These are phyloP conservation scores for Entonaema liquescens DNA, from an alignment of 495 filamentous ascomycete species.

Conservation along the genomic window DNA sequence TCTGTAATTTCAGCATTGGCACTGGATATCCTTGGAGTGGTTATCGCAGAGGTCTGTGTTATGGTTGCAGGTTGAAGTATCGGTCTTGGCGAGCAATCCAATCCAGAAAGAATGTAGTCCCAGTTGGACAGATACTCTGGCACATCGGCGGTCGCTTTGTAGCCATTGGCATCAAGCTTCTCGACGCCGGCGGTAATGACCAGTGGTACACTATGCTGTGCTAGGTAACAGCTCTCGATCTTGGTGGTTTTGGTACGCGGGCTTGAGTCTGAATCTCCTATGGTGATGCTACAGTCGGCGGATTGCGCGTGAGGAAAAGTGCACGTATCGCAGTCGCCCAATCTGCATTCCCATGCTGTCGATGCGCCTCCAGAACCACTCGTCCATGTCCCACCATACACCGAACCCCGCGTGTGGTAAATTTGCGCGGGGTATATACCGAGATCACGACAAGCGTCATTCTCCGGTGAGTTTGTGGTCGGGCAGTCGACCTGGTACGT, in stretches of 20 bases:
- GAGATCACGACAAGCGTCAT: background rate
- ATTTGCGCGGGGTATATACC: background rate
- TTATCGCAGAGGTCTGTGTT: background rate
- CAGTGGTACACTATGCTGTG: background rate
- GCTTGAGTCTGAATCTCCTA: background rate
- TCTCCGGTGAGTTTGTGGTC: background rate
- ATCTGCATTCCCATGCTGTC: constrained; percentile 15
- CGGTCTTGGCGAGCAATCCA: background rate
- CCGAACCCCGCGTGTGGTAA: background rate
- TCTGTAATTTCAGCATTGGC: background rate
- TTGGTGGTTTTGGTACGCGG: background rate
- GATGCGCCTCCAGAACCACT: background rate
- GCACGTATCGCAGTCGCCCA: background rate
- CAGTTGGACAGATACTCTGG: background rate
- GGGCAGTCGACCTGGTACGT: constrained; percentile 6
- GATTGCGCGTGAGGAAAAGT: background rate
- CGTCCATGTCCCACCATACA: background rate
- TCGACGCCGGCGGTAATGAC: constrained; percentile 49
- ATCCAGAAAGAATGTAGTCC: background rate
- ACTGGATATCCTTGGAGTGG: background rate
- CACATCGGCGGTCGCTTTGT: background rate
- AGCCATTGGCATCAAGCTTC: constrained; percentile 41
- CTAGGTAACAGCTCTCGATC: background rate
- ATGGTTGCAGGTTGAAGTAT: background rate
- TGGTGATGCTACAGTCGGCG: background rate